Evolutionary conservation across 768 basidiomycete genomes (phyloP).

Genomic region (Filobasidium wieringae): DNA sequence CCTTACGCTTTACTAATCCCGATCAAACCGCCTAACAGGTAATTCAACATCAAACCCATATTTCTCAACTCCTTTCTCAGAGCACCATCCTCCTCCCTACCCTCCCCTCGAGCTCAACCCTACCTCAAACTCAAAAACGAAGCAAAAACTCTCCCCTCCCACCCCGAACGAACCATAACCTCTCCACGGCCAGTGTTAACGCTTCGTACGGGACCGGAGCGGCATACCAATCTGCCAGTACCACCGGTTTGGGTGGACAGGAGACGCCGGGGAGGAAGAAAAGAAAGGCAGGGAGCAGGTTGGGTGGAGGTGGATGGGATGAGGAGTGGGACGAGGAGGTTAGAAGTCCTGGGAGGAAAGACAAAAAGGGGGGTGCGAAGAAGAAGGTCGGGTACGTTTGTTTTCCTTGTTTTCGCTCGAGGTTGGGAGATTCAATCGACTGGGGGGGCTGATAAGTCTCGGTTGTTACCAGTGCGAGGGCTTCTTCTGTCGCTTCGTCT

Average conservation of each 20-base stretch:
- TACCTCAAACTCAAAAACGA: constrained; percentile 1
- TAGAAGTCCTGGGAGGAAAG: background rate
- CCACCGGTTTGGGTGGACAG: too few relatives aligned
- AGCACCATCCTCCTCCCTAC: constrained; percentile 34
- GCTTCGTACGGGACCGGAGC: too few relatives aligned
- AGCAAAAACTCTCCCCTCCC: constrained; percentile 24
- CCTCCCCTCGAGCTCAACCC: constrained; percentile 7
- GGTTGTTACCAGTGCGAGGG: too few relatives aligned
- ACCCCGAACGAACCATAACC: too few relatives aligned
- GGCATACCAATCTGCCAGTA: too few relatives aligned
- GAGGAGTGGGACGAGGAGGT: background rate
- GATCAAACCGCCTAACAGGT: constrained; percentile 20
- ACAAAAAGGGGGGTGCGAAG: too few relatives aligned
- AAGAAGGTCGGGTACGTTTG: constrained; percentile 13
- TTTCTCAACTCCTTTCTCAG: constrained; percentile 30
- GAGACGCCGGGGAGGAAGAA: constrained; percentile 36
- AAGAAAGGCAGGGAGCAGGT: constrained; percentile 20
- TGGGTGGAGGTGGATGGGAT: background rate
- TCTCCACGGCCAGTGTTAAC: too few relatives aligned
- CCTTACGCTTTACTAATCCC: too few relatives aligned
- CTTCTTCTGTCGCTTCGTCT: too few relatives aligned
- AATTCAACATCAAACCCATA: constrained; percentile 37
- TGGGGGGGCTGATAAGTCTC: background rate
- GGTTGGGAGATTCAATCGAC: background rate
- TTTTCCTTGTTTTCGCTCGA: background rate